These are phyloP conservation scores for Kentomonas sorsogonicus DNA, from an alignment of 208 protist species.

Conservation along the genomic window DNA sequence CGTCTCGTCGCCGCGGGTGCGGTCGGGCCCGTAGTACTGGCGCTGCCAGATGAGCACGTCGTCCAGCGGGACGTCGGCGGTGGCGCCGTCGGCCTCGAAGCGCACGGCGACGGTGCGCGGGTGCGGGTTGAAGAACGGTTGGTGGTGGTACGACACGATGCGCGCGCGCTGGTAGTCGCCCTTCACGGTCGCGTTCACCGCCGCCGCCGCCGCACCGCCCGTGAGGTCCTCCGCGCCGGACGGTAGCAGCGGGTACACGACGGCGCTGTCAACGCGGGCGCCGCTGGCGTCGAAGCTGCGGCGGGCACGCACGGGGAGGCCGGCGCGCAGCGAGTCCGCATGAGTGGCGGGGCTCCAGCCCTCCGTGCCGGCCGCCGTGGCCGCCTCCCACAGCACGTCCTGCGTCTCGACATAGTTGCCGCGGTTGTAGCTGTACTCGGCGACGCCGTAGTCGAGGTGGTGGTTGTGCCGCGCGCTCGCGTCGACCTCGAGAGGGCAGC, in stretches of 20 bases:
- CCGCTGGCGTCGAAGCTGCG: conserved; percentile 24
- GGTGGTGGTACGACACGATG: conserved; percentile 58
- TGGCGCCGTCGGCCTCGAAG: conserved; percentile 51
- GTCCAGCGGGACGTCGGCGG: conserved; percentile 59
- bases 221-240: background rate
- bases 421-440: conserved; percentile 79
- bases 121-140: conserved; percentile 87
- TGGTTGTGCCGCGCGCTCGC: conserved; percentile 54
- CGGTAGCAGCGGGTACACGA: background rate
- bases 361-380: conserved; percentile 55
- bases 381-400: conserved; percentile 79
- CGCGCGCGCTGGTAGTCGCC: conserved; percentile 65
- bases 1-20: conserved; percentile 70
- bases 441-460: conserved; percentile 76
- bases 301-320: conserved; percentile 67
- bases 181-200: conserved; percentile 12
- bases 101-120: conserved; percentile 66
- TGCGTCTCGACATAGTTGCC: conserved; percentile 89
- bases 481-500: conserved; percentile 54
- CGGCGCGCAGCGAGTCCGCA: conserved; percentile 64
- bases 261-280: background rate
- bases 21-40: conserved; percentile 76
- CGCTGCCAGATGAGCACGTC: conserved; percentile 85
- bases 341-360: conserved; percentile 87
- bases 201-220: background rate